phyloP scores from a whole-genome alignment of 805 yeast genomes.

The Brettanomyces bruxellensis region DNA sequence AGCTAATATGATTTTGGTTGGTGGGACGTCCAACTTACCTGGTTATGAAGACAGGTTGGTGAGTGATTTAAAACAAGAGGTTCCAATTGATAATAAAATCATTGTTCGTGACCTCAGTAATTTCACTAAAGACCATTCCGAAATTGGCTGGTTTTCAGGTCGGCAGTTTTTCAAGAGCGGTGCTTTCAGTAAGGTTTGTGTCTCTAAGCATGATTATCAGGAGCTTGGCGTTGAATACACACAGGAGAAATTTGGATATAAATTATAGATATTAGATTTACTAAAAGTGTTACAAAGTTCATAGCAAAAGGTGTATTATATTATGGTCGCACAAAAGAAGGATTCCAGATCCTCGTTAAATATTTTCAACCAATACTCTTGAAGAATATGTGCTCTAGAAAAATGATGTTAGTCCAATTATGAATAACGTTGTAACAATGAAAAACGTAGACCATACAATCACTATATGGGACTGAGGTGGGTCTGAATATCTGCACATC shows the following conservation, averaged over 20 bases:
- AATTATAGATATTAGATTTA: conserved; percentile 1
- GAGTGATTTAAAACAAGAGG: conserved; percentile 53
- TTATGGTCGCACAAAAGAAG: neutral
- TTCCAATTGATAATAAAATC: conserved; percentile 66
- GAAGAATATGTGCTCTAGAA: conserved; percentile 6
- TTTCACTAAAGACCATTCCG: conserved; percentile 30
- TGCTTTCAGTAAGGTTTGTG: conserved; percentile 41
- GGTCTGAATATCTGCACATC: conserved; percentile 28
- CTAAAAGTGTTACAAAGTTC: neutral
- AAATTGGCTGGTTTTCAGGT: conserved; percentile 46
- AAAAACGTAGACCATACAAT: conserved; percentile 34
- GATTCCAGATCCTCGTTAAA: too few relatives aligned
- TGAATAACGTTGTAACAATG: conserved; percentile 31
- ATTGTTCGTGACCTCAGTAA: conserved; percentile 26
- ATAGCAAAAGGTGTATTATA: neutral
- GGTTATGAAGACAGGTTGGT: conserved; percentile 57
- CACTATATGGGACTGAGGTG: conserved; percentile 33
- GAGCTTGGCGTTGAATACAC: conserved; percentile 64
- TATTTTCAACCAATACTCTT: too few relatives aligned
- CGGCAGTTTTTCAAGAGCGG: conserved; percentile 35
- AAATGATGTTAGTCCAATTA: conserved; percentile 28
- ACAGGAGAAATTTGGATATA: conserved; percentile 24
- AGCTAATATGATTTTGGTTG: conserved; percentile 71
- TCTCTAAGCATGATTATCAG: conserved; percentile 70
- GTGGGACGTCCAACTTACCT: conserved; percentile 71